phyloP scores from a whole-genome alignment of 2,329 filamentous ascomycete species.

The Rhynchosporium graminicola region DNA sequence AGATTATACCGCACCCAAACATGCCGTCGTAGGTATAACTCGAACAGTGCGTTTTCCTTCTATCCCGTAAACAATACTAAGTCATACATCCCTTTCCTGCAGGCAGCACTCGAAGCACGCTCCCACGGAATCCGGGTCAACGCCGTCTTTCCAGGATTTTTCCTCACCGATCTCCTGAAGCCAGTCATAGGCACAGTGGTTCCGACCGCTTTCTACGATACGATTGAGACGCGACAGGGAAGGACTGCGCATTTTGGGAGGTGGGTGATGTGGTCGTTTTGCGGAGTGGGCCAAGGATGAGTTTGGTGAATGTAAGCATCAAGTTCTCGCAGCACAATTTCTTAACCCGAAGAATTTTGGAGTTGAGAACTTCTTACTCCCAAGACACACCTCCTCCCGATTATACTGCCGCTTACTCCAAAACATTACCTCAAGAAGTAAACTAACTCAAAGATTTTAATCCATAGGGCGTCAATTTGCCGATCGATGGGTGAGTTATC shows the following conservation, averaged over 20 bases:
- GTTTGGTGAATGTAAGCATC: conserved; percentile 17
- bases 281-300: conserved; percentile 22
- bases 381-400: no score
- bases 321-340: no score
- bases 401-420: no score
- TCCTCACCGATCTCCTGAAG: conserved; percentile 20
- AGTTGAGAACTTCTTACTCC: no score
- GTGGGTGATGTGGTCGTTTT: conserved; percentile 25
- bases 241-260: conserved; percentile 20
- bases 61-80: not conserved
- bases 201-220: conserved; percentile 11
- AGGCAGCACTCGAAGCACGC: conserved; percentile 24
- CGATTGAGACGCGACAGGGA: conserved; percentile 18
- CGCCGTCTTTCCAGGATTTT: conserved; percentile 23
- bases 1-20: conserved; percentile 36
- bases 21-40: conserved; percentile 36
- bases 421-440: no score
- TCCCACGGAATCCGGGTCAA: conserved; percentile 22
- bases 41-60: conserved; percentile 24
- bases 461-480: conserved; percentile 14
- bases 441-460: no score
- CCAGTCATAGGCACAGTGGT: conserved; percentile 5
- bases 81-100: not conserved
- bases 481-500: conserved; percentile 25
- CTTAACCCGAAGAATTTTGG: no score